Evolutionary conservation across 345 rosid genomes (phyloP).

Genomic region (Trapa bicornis): DNA sequence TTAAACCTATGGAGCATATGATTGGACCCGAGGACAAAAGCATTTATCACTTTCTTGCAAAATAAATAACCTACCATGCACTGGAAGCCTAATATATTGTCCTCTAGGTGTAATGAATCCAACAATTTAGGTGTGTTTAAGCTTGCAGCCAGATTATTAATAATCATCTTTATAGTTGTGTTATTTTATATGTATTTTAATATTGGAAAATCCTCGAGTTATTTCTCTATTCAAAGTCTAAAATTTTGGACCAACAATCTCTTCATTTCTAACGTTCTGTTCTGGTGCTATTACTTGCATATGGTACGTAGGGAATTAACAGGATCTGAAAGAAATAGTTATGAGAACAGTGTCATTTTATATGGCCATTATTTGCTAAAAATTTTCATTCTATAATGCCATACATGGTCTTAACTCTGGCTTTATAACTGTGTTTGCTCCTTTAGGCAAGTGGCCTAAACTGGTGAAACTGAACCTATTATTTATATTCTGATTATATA

Average conservation of each 20-base stretch:
- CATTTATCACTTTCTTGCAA: background rate
- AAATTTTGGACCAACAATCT: background rate
- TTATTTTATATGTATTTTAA: background rate
- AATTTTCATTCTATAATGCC: background rate
- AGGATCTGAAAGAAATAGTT: background rate
- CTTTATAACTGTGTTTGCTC: background rate
- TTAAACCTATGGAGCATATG: background rate
- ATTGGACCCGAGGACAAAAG: background rate
- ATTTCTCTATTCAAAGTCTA: background rate
- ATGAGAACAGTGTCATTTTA: background rate
- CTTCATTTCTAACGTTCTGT: background rate
- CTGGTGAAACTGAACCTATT: background rate
- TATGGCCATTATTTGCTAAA: background rate
- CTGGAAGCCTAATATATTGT: background rate
- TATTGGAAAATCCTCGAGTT: background rate
- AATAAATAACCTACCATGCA: background rate
- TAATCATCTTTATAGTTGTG: background rate
- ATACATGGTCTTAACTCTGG: background rate
- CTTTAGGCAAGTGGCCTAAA: background rate
- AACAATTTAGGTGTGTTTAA: background rate
- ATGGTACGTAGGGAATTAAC: background rate
- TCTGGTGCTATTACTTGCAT: background rate
- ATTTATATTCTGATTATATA: background rate
- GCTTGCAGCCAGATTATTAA: background rate
- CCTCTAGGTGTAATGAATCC: background rate